Evolutionary conservation across 495 filamentous ascomycete genomes (phyloP), one percentile per base, ranked within the genome.

Genomic region (Neurospora cerealis): DNA sequence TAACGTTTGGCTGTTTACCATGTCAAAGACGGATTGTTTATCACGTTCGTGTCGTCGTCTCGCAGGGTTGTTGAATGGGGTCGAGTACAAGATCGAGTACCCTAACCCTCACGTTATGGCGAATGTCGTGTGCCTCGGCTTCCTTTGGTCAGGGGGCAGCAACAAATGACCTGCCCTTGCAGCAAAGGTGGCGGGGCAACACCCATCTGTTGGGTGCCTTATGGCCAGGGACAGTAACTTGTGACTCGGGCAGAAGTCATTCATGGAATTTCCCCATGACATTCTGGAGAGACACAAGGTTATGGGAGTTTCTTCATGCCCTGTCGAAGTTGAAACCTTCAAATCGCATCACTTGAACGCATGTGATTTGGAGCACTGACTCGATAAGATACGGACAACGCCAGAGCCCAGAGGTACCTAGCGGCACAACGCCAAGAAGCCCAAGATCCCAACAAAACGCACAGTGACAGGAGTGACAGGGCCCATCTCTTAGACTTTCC

Each of bases 391-490:
- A 34, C 34, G 24, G 4, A 32, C 44, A 48, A n/a, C n/a, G 9
- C n/a, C 21, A 54, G 21, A 24, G 9, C 7, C n/a, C 44, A 48
- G n/a, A 48, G 44, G 21, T 54, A 54, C 46, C 46, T 54, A 54
- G 46, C 46, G 15, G 54, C 0, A 73, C 34, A 21, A 15, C 48
- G 72, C 72, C 41, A 73, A 73, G 69, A 32, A 41, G 17, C 32
- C 69, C 41, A 71, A 73, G 42, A 36, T 73, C 72, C 72, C 72
- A 73, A 73, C 72, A 73, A 73, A 73, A 73, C 32, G 72, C 44
- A 44, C 24, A 44, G 54, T 40, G 69, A 37, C 60, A 70, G 17
- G 37, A 40, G 21, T 62, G 71, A 48, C 32, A 72, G 17, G 72
- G 48, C 11, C 34, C 37, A 10, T 48, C 60, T 32, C 37, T 74